Percentiles rank a stretch among this genome's conserved stretches.
Evolutionary conservation across 1,139 yeast genomes (phyloP).

Genomic region (Hansenula sp.): DNA sequence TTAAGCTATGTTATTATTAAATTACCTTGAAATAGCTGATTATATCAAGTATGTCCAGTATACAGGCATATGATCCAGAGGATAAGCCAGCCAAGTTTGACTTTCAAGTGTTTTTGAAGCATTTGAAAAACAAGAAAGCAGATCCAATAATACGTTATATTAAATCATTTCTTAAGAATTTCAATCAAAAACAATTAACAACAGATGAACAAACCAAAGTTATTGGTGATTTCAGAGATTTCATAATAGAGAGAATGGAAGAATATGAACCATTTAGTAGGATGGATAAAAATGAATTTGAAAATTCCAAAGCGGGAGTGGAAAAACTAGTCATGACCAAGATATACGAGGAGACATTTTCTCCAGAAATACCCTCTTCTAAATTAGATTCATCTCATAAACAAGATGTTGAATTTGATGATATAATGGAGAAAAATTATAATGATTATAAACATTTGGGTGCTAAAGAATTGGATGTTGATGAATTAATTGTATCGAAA

Average conservation of each 20-base stretch:
- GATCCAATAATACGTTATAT: constrained; percentile 88
- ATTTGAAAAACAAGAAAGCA: constrained; percentile 69
- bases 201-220: constrained; percentile 75
- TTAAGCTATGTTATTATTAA: too few species aligned
- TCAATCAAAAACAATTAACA: constrained; percentile 56
- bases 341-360: constrained; percentile 70
- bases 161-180: constrained; percentile 74
- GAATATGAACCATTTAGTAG: constrained; percentile 71
- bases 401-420: constrained; percentile 63
- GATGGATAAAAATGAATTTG: constrained; percentile 55
- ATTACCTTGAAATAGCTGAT: too few species aligned
- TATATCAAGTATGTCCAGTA: constrained; percentile 1
- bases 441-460: constrained; percentile 70
- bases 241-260: constrained; percentile 63
- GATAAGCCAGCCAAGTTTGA: constrained; percentile 42
- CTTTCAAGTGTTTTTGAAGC: constrained; percentile 73
- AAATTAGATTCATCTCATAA: constrained; percentile 43
- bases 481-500: constrained; percentile 37
- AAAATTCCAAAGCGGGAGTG: constrained; percentile 83
- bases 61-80: neutral
- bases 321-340: constrained; percentile 92
- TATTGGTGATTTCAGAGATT: constrained; percentile 65
- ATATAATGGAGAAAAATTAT: constrained; percentile 48
- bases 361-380: constrained; percentile 60
- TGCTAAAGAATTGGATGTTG: constrained; percentile 78